Conservation (phyloP, 140 eudicot species). For the Ambrosia hybrid region DNA sequence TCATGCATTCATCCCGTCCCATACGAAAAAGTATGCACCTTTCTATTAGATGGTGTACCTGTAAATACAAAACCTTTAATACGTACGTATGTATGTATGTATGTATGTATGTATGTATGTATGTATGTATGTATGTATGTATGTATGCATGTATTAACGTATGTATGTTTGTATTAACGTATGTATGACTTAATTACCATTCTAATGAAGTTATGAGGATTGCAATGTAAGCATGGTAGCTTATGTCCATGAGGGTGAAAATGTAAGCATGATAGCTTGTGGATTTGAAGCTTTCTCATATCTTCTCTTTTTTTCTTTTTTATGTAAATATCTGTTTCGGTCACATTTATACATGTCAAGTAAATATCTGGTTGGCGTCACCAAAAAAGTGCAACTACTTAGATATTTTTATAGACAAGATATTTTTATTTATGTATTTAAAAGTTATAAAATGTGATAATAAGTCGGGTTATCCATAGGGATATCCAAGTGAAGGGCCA, state of each 20-base stretch:
- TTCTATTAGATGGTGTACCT: slow-evolving; percentile 83
- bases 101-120: no score
- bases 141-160: not conserved
- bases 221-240: slow-evolving; percentile 73
- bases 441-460: not conserved
- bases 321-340: not conserved
- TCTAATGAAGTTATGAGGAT: slow-evolving; percentile 71
- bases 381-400: slow-evolving; percentile 12
- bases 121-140: not conserved
- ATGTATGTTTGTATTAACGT: not conserved
- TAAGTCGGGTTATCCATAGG: slow-evolving; percentile 52
- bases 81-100: not conserved
- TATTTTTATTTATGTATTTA: slow-evolving; percentile 1
- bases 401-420: slow-evolving; percentile 36
- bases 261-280: slow-evolving; percentile 60
- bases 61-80: not conserved
- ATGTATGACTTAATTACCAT: slow-evolving; percentile 39
- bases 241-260: slow-evolving; percentile 57
- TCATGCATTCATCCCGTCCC: slow-evolving; percentile 67
- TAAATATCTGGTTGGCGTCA: slow-evolving; percentile 26
- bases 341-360: slow-evolving; percentile 10
- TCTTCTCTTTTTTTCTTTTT: slow-evolving; percentile 6
- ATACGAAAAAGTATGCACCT: slow-evolving; percentile 68
- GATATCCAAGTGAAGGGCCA: slow-evolving; percentile 81
- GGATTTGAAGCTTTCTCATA: slow-evolving; percentile 38